phyloP scores from a whole-genome alignment of 768 basidiomycete genomes.

The Rhizopogon vulgaris region DNA sequence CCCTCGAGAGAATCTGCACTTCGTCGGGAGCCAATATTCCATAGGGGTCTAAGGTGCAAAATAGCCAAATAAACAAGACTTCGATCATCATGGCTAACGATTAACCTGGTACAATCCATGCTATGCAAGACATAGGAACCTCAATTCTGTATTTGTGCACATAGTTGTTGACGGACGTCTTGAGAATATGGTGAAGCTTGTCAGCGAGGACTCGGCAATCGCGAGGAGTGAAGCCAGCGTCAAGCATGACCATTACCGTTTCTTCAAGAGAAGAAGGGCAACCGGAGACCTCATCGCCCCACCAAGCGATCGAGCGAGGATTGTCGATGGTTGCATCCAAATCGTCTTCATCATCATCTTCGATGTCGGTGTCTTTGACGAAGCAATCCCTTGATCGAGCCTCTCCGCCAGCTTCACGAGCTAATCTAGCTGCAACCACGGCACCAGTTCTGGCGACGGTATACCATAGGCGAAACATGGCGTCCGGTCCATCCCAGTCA shows the following conservation, averaged over 20 bases:
- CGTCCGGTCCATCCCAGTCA: constrained; percentile 38
- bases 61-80: background rate
- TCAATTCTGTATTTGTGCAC: constrained; percentile 41
- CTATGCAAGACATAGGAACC: constrained; percentile 53
- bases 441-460: constrained; percentile 34
- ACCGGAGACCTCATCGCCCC: constrained; percentile 58
- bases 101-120: constrained; percentile 54
- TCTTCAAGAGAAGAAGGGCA: constrained; percentile 58
- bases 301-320: constrained; percentile 57
- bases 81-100: constrained; percentile 14
- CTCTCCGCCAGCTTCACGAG: constrained; percentile 23
- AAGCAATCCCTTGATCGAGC: constrained; percentile 41
- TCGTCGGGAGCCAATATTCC: constrained; percentile 48
- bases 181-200: constrained; percentile 47
- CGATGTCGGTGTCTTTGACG: constrained; percentile 31
- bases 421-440: constrained; percentile 34
- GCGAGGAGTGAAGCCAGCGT: constrained; percentile 52
- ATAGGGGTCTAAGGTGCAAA: constrained; percentile 37
- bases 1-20: constrained; percentile 50
- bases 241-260: constrained; percentile 49
- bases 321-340: constrained; percentile 16
- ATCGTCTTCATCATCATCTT: constrained; percentile 33
- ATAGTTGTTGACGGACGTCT: constrained; percentile 35
- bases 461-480: constrained; percentile 37
- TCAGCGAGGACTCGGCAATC: constrained; percentile 43